Evolutionary conservation across 768 basidiomycete genomes (phyloP), one percentile per base, ranked within the genome.

Genomic region (Jaapia argillacea): DNA sequence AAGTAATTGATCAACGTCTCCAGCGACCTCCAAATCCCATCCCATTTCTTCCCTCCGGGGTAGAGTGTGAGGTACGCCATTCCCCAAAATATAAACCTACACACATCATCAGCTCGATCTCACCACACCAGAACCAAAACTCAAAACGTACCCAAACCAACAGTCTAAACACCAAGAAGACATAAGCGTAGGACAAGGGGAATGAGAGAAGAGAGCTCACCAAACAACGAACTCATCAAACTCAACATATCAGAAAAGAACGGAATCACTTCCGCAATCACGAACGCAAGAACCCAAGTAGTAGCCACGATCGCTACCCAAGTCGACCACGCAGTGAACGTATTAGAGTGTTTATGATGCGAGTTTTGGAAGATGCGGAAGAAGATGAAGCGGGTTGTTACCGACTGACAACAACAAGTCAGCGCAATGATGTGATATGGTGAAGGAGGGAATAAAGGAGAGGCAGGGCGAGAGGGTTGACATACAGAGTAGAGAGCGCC

Each of bases 41-140:
- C 49, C 68, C 68, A 69, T 45, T 55, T 61, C 43, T 45, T 41
- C 24, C 51, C 49, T 3, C 62, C 60, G 1, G 67, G 66, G 47
- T 66, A 54, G n/a, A 69, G 51, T 7, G 59, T 52, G 1, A 69
- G 48, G 52, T 68, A 69, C 10, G 66, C 65, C 63, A 68, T 65
- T 6, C 61, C 66, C 67, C 68, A 69, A 56, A 67, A 68, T 18
- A 68, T 67, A 49, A 66, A 69, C 2, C 68, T 63, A 45, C 62
- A 66, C 60, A n/a, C n/a, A n/a, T n/a, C n/a, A n/a, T n/a, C n/a
- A n/a, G n/a, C n/a, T n/a, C n/a, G n/a, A n/a, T n/a, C n/a, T n/a
- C n/a, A n/a, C n/a, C n/a, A n/a, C n/a, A n/a, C n/a, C n/a, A n/a
- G n/a, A n/a, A n/a, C n/a, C n/a, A n/a, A n/a, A n/a, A n/a, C n/a